Evolutionary conservation across 169 alveolate species (phyloP).

Genomic region (Hepatocystis sp.): DNA sequence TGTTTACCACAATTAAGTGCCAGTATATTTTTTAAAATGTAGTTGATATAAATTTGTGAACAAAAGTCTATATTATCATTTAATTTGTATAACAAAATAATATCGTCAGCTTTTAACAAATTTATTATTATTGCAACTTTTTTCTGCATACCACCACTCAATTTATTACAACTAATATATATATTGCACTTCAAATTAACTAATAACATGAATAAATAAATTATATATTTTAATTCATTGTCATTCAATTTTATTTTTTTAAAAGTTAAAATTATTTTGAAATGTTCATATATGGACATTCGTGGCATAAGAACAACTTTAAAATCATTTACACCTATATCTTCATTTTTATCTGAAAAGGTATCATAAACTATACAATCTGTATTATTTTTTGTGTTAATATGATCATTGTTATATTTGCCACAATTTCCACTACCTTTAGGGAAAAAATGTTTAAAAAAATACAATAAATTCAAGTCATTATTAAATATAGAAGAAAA

Average conservation of each 20-base stretch:
- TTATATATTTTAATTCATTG: conserved; percentile 21
- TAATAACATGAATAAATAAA: conserved; percentile 33
- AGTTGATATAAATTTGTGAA: conserved; percentile 69
- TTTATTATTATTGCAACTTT: conserved; percentile 42
- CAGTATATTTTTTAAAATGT: conserved; percentile 51
- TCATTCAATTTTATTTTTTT: conserved; percentile 22
- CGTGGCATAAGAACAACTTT: conserved; percentile 30
- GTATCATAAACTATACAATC: not conserved
- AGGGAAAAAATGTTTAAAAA: conserved; percentile 43
- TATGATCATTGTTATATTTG: not conserved
- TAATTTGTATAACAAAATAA: conserved; percentile 52
- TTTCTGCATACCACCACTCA: conserved; percentile 76
- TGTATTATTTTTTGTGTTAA: not conserved
- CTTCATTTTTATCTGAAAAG: not conserved
- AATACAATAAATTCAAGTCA: conserved; percentile 54
- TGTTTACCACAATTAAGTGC: no score
- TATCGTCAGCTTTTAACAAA: conserved; percentile 20
- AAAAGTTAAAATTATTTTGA: conserved; percentile 27
- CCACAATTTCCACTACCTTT: not conserved
- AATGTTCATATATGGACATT: conserved; percentile 68
- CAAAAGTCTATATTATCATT: conserved; percentile 73
- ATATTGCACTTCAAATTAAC: conserved; percentile 63
- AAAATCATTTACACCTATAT: conserved; percentile 11
- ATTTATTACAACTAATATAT: conserved; percentile 22
- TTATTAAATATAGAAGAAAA: conserved; percentile 64